Conservation (phyloP, 371 early-diverging fungal species). For the Mucor lusitanicus region DNA sequence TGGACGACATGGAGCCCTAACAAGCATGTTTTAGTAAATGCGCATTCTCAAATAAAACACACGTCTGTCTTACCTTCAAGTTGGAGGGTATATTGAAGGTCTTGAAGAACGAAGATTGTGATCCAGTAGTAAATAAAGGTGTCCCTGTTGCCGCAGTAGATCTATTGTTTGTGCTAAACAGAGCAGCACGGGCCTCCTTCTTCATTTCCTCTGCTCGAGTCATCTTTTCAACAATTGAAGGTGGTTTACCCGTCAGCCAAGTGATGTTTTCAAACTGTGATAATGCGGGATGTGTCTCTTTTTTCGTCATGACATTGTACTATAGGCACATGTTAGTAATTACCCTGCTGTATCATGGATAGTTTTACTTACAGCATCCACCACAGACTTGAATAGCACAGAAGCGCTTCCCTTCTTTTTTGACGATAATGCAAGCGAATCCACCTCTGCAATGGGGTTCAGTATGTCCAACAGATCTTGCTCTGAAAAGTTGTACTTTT, state of each 20-base stretch:
- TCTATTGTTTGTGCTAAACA: conserved; percentile 17
- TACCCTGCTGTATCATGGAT: no score
- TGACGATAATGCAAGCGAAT: conserved; percentile 37
- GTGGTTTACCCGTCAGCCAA: conserved; percentile 47
- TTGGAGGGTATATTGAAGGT: conserved; percentile 25
- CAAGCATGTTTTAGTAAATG: not conserved
- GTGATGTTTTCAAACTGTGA: conserved; percentile 39
- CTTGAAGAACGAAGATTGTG: conserved; percentile 35
- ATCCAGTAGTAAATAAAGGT: conserved; percentile 32
- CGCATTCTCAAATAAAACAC: no score
- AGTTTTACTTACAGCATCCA: conserved; percentile 44
- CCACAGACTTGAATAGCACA: conserved; percentile 45
- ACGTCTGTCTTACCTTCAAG: conserved; percentile 16
- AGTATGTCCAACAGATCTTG: conserved; percentile 28
- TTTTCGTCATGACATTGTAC: conserved; percentile 46
- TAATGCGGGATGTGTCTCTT: conserved; percentile 37
- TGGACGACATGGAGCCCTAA: conserved; percentile 2
- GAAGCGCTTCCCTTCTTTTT: conserved; percentile 47
- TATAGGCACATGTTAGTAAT: conserved; percentile 1
- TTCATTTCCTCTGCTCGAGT: conserved; percentile 28
- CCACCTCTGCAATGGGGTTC: conserved; percentile 33
- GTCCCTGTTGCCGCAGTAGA: conserved; percentile 23
- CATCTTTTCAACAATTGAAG: conserved; percentile 45
- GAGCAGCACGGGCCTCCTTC: conserved; percentile 32
- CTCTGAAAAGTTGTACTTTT: conserved; percentile 37